Conservation (phyloP, 2,329 filamentous ascomycete genomes). For the Piedraia hortae region DNA sequence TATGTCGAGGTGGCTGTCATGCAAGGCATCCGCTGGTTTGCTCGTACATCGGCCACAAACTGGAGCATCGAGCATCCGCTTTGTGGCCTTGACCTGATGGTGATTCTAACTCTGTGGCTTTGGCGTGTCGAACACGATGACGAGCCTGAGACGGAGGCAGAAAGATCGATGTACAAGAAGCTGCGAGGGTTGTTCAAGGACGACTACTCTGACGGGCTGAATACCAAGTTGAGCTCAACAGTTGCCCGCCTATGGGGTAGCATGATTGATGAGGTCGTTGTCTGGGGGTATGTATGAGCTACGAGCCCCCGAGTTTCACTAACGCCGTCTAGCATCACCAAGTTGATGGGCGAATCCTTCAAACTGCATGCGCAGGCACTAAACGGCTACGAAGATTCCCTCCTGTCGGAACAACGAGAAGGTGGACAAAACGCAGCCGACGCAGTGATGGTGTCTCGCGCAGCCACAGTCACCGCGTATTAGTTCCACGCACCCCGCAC, state of each 20-base stretch:
- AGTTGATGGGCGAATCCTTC: conserved; percentile 95
- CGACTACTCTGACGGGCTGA: conserved; percentile 58
- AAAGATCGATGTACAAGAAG: conserved; percentile 76
- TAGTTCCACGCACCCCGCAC: conserved; percentile 4
- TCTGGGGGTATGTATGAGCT: conserved; percentile 97
- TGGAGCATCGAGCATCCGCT: conserved; percentile 98
- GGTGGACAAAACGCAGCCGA: conserved; percentile 5
- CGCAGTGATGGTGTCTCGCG: conserved; percentile 6
- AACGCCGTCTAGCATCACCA: conserved; percentile 39
- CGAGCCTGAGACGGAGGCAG: conserved; percentile 61
- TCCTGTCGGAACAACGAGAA: conserved; percentile 16
- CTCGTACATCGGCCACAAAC: conserved; percentile 89
- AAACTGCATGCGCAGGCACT: conserved; percentile 88
- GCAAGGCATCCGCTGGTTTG: conserved; percentile 91
- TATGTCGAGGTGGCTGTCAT: conserved; percentile 88
- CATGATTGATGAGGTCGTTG: conserved; percentile 94
- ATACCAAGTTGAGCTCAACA: conserved; percentile 70
- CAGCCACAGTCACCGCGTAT: conserved; percentile 11
- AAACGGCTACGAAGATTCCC: conserved; percentile 72
- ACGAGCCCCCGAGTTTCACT: background rate
- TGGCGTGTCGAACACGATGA: conserved; percentile 98
- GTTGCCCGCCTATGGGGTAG: conserved; percentile 90
- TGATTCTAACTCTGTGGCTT: conserved; percentile 90
- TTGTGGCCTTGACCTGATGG: conserved; percentile 89
- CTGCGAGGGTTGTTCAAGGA: conserved; percentile 73